Percentiles rank a stretch among this genome's conserved stretches.
Evolutionary conservation across 2,329 filamentous ascomycete species (phyloP).

Genomic region (Tolypocladium tundrense): DNA sequence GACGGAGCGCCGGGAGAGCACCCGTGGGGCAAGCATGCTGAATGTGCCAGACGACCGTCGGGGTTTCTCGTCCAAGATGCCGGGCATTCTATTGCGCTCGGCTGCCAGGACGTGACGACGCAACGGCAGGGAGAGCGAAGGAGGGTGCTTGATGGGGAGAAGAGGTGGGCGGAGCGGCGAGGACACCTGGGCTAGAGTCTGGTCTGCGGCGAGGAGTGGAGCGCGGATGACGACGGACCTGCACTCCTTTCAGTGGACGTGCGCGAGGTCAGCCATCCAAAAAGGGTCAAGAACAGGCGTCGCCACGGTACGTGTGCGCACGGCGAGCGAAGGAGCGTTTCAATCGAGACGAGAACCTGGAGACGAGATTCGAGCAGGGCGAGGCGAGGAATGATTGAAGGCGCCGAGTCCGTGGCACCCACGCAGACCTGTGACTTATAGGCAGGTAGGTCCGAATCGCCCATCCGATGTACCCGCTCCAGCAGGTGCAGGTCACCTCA

Average conservation of each 20-base stretch:
- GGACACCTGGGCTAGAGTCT: too few species aligned
- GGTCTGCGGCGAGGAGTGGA: background rate
- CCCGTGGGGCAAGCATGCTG: slow-evolving; percentile 10
- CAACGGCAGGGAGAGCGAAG: background rate
- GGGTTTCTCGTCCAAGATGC: slow-evolving; percentile 4
- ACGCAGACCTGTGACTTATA: background rate
- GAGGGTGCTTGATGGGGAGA: background rate
- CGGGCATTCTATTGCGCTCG: background rate
- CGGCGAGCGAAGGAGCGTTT: background rate
- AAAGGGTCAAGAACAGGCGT: background rate
- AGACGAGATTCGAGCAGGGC: background rate
- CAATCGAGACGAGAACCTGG: background rate
- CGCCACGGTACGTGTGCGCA: background rate
- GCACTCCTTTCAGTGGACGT: background rate
- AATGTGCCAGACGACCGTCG: background rate
- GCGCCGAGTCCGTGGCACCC: background rate
- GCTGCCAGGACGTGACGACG: background rate
- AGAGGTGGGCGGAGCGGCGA: background rate
- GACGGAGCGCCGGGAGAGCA: slow-evolving; percentile 18
- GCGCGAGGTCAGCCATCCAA: background rate
- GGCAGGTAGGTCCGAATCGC: background rate
- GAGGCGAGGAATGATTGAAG: background rate
- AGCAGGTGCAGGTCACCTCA: background rate
- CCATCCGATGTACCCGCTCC: background rate
- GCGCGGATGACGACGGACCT: background rate